A percentile compares a stretch with the other conserved stretches of the same genome.
phyloP scores from a whole-genome alignment of 2,329 filamentous ascomycete genomes.

The Penicillium sp. region DNA sequence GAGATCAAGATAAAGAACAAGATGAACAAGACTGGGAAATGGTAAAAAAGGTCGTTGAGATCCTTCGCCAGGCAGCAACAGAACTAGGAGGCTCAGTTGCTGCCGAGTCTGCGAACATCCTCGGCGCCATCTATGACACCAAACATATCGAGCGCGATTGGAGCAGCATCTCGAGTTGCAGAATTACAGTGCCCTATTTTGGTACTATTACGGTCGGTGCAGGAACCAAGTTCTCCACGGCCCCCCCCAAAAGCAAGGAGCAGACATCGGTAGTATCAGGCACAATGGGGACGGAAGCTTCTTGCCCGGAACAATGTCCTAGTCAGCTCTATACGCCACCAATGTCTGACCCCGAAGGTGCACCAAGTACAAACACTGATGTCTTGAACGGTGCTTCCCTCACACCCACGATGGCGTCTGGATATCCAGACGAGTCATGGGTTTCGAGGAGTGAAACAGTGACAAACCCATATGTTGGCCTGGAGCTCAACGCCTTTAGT shows the following conservation, averaged over 20 bases:
- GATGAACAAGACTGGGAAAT: slow-evolving; percentile 39
- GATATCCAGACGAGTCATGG: slow-evolving; percentile 19
- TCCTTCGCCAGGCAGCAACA: slow-evolving; percentile 34
- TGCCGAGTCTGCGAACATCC: slow-evolving; percentile 42
- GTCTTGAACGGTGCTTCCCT: not conserved
- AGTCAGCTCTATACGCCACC: slow-evolving; percentile 26
- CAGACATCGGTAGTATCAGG: slow-evolving; percentile 14
- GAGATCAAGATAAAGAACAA: slow-evolving; percentile 28
- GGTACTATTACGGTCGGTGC: slow-evolving; percentile 43
- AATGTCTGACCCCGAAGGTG: slow-evolving; percentile 20
- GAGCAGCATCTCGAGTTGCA: slow-evolving; percentile 27
- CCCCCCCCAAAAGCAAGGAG: slow-evolving; percentile 2
- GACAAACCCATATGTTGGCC: slow-evolving; percentile 17
- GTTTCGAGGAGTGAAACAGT: slow-evolving; percentile 21
- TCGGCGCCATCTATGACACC: slow-evolving; percentile 37
- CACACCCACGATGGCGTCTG: not conserved
- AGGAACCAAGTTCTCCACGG: slow-evolving; percentile 31
- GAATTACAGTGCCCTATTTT: slow-evolving; percentile 48
- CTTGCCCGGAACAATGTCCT: slow-evolving; percentile 12
- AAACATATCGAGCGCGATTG: slow-evolving; percentile 19
- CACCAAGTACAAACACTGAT: not conserved
- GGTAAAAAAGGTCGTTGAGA: slow-evolving; percentile 32
- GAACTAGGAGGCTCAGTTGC: slow-evolving; percentile 44
- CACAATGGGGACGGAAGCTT: not conserved
- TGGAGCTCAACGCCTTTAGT: slow-evolving; percentile 24